A percentile compares a stretch with the other conserved stretches of the same genome.
Evolutionary conservation across 495 filamentous ascomycete species (phyloP).

Genomic region (Neurospora tetraspora): DNA sequence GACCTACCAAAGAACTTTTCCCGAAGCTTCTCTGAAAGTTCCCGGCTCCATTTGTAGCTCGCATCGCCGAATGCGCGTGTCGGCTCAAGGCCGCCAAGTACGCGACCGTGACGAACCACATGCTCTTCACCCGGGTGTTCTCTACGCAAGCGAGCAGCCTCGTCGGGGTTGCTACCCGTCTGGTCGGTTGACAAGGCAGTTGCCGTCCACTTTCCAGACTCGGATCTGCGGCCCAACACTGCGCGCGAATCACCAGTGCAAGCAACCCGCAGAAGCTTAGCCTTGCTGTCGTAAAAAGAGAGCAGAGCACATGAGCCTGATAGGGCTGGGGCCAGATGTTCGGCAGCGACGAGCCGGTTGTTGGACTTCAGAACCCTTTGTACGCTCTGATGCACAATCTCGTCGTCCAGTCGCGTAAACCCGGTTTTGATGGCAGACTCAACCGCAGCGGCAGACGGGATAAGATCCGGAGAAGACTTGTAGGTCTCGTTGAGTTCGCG

Average conservation of each 20-base stretch:
- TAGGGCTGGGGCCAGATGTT: constrained; percentile 82
- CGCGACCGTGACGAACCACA: constrained; percentile 76
- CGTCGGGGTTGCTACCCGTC: constrained; percentile 75
- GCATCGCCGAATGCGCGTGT: constrained; percentile 93
- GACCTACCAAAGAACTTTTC: constrained; percentile 75
- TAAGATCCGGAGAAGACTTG: constrained; percentile 54
- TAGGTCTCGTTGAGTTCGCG: constrained; percentile 92
- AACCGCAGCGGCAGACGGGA: constrained; percentile 64
- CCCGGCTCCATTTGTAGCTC: constrained; percentile 87
- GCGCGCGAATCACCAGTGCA: constrained; percentile 93
- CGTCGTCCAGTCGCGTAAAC: constrained; percentile 79
- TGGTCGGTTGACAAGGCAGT: constrained; percentile 85
- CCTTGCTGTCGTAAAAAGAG: constrained; percentile 85
- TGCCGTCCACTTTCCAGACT: constrained; percentile 85
- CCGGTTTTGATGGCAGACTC: constrained; percentile 88
- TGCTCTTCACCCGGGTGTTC: constrained; percentile 82
- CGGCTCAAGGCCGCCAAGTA: constrained; percentile 86
- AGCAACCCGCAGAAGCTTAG: constrained; percentile 77
- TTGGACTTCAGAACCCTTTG: constrained; percentile 80
- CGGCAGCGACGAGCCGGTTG: constrained; percentile 76
- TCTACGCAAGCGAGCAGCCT: constrained; percentile 68
- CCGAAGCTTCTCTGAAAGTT: constrained; percentile 72
- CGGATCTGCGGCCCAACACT: constrained; percentile 70
- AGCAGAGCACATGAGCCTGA: constrained; percentile 94
- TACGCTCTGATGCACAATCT: constrained; percentile 85